Percentiles rank a stretch among this genome's conserved stretches.
These are phyloP conservation scores for Crithidia fasciculata DNA, from an alignment of 208 protist genomes.

Conservation along the genomic window DNA sequence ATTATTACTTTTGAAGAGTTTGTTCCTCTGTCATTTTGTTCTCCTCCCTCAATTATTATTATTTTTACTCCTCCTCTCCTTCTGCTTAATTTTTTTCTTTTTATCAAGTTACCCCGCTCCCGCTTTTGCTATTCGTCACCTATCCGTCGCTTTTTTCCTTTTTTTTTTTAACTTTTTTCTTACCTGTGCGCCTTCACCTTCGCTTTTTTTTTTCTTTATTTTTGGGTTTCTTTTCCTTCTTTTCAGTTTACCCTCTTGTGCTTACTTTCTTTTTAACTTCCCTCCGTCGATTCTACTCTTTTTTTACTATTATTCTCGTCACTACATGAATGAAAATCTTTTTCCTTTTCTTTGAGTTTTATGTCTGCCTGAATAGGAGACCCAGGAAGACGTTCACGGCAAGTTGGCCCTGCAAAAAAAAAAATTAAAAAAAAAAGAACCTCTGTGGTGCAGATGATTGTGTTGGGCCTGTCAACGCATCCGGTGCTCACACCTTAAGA, in stretches of 20 bases:
- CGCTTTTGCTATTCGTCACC: neutral
- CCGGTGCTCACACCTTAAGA: too few relatives aligned
- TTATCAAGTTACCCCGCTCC: neutral
- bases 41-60: conserved; percentile 14
- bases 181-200: conserved; percentile 17
- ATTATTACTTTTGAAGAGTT: conserved; percentile 12
- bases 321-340: too few relatives aligned
- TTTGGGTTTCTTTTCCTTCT: conserved; percentile 5
- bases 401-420: neutral
- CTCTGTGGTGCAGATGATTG: neutral
- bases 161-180: neutral
- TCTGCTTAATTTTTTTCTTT: conserved; percentile 30
- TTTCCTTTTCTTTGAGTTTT: neutral
- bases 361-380: too few relatives aligned
- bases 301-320: too few relatives aligned
- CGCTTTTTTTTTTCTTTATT: conserved; percentile 1
- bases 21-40: conserved; percentile 24
- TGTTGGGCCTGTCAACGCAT: too few relatives aligned
- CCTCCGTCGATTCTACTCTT: too few relatives aligned
- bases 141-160: conserved; percentile 26
- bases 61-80: neutral
- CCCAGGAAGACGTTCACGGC: too few relatives aligned
- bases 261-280: neutral
- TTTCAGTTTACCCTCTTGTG: neutral
- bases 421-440: conserved; percentile 23